Evolutionary conservation across 345 rosid species (phyloP), one percentile per base, ranked within the genome.

Genomic region (Heritiera fomes): DNA sequence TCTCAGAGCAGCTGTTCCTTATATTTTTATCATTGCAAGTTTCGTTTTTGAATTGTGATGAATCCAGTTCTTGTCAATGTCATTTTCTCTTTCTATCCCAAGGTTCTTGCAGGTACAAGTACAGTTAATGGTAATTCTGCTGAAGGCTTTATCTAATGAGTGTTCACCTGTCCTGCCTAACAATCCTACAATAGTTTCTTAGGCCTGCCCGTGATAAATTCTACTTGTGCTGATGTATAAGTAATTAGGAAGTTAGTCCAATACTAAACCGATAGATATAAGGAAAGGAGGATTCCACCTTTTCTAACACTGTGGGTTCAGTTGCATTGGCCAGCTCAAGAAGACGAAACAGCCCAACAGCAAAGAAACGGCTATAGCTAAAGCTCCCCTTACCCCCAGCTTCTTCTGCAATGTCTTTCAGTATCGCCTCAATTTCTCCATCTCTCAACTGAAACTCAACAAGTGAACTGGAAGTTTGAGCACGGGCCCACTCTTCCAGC

Each of bases 321-420:
- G 95, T 90, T 71, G 98, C 93, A 85, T 81, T 85, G 40, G 97
- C 92, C 79, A 96, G 91, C 89, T 94, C 99, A 59, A 96, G 97
- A 85, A 96, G 90, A 79, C 99, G 98, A 82, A 96, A 94, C 53
- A 96, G 85, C 43, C 99, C 99, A 62, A 96, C 87, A 12, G 98
- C 99, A 82, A 96, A 92, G 94, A 96, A 94, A 78, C 99, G 95
- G 80, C 99, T 94, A 83, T 96, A 96, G 87, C 95, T 91, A 83
- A 96, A 96, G 53, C 89, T 88, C 69, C 92, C 95, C 66, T 89
- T 89, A 78, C 80, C 78, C 43, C 85, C 86, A 49, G 98, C 94
- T 89, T 96, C 91, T 78, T 81, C 96, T n/a, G 97, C 89, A 76
- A 93, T 90, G 83, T 88, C 94, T 88, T 92, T 94, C 3, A 96